These are phyloP conservation scores for Acer saccharum DNA, from an alignment of 345 rosid species.

Conservation along the genomic window DNA sequence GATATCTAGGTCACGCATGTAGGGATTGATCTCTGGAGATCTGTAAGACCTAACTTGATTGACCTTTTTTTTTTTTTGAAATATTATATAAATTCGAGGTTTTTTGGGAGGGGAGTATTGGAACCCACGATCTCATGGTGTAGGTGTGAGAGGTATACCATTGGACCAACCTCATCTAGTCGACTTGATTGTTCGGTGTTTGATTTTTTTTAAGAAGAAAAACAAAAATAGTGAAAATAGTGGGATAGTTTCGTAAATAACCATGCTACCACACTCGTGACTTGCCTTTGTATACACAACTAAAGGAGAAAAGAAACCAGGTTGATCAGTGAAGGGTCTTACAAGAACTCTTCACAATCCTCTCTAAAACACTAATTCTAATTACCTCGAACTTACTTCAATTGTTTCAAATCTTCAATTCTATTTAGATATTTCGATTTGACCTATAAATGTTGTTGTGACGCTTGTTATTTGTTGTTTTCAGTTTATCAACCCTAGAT, in stretches of 20 bases:
- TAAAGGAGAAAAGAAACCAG: background rate
- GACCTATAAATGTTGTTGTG: background rate
- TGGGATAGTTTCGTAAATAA: slow-evolving; percentile 15
- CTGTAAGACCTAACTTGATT: no score
- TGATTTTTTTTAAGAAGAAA: no score
- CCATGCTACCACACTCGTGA: background rate
- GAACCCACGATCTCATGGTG: no score
- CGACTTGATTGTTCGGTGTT: no score
- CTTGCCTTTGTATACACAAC: background rate
- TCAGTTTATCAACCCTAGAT: background rate
- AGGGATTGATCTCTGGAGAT: no score
- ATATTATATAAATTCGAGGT: no score
- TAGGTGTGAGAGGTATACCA: no score
- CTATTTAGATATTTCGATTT: background rate
- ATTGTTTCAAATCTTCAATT: slow-evolving; percentile 20
- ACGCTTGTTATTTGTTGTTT: background rate
- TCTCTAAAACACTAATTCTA: slow-evolving; percentile 7
- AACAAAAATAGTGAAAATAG: background rate
- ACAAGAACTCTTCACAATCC: slow-evolving; percentile 29
- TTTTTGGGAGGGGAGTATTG: no score
- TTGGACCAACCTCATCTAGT: no score
- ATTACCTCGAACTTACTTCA: background rate
- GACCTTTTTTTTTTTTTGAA: no score
- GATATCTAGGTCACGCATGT: no score
- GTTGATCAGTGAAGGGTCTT: slow-evolving; percentile 17